Base-by-base conservation (phyloP, 1,139 yeast species). In the Hyphopichia buzzinii region DNA sequence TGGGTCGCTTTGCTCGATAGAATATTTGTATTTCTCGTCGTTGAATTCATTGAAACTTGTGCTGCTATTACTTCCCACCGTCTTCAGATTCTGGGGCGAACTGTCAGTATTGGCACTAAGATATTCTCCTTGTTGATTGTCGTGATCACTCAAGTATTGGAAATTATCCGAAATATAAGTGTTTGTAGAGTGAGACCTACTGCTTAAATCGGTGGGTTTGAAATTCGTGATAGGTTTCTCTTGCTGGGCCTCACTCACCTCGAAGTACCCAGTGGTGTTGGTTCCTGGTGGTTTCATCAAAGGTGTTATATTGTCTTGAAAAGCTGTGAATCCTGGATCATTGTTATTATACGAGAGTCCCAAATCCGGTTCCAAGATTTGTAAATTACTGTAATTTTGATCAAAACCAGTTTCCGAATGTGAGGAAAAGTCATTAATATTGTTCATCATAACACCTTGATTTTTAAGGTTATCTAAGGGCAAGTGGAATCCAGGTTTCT, bases 241-340 rank as follows among this genome's bases (percentile, higher is more conserved):
- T 5, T 14, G 8, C 10, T 29, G 8, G n/a, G 13, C 12, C 8
- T 27, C 17, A n/a, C 12, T 29, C 8, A 42, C 19, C 17, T 62
- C 72, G 39, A 68, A 68, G 46, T 67, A 68, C n/a, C 62, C 71
- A 30, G 48, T 40, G 6, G 46, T 47, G 30, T 50, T 54, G 4
- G 60, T 47, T 7, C 62, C 61, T 1, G 75, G 74, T 1, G 75
- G 74, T 30, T 64, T 65, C 67, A 67, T 62, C 6, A 60, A 55
- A 0, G 75, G 75, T 0, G 76, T 70, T 14, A 65, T 44, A 35
- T 48, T 52, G 16, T 47, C 47, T 12, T 47, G 46, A 37, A 48
- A 32, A 39, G 43, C 14, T 31, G 39, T 35, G 34, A 47, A 34
- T 26, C 36, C 30, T 37, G 40, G 42, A n/a, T 42, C 44, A 14